Base-by-base conservation (phyloP, 305 asterid genomes). In the Andrographis paniculata region DNA sequence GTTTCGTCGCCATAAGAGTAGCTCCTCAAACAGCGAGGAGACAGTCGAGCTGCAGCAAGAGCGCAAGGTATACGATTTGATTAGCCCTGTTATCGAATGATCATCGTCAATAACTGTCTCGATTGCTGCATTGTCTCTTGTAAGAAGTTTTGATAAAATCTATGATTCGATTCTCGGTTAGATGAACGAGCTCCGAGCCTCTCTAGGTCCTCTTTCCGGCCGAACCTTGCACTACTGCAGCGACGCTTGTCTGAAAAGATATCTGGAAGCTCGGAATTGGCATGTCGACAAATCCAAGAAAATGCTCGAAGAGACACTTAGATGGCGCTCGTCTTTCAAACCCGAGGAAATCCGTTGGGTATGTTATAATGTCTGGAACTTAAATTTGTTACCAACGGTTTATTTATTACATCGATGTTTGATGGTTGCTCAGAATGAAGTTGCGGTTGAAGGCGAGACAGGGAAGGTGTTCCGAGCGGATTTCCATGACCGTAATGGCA, bases 311-410 rank as follows among this genome's bases (percentile, higher is more conserved):
- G 98, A 89, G 49, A 74, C 96, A 15, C 60, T 89, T 54, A 78
- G 70, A 61, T 89, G 98, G 98, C 82, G 98, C 52, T 55, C 87
- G 28, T 61, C 78, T 38, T 89, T 41, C 58, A 82, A 86, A 64
- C 96, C 98, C 21, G 98, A 89, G 78, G 98, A 89, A 73, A 86
- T 89, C 53, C 95, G 94, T 68, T 89, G 98, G 98, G 98, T 89
- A 71, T 67, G 73, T 24, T n/a, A n/a, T n/a, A n/a, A n/a, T n/a
- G n/a, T n/a, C n/a, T n/a, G n/a, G n/a, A n/a, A n/a, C n/a, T n/a
- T n/a, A n/a, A n/a, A n/a, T n/a, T n/a, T n/a, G n/a, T n/a, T n/a
- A n/a, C n/a, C n/a, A n/a, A n/a, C n/a, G n/a, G n/a, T n/a, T n/a
- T n/a, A n/a, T n/a, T n/a, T n/a, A n/a, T n/a, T n/a, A n/a, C n/a